phyloP scores from a whole-genome alignment of 257 asterid species.

The Solanum stenotomum region DNA sequence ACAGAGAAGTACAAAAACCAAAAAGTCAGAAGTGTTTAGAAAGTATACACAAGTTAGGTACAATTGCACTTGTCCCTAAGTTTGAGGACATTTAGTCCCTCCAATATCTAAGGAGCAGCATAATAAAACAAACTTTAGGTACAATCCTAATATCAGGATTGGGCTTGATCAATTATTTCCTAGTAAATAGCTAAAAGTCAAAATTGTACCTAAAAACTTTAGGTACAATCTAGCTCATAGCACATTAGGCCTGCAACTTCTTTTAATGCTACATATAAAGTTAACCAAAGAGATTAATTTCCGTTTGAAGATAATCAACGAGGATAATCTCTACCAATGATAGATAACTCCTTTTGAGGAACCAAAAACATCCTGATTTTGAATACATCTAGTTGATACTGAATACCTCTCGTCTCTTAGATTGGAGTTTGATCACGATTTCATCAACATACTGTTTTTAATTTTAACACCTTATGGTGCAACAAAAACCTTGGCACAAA shows the following conservation, averaged over 20 bases:
- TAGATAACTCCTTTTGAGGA: not conserved
- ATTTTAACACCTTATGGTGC: not conserved
- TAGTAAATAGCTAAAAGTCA: too few species aligned
- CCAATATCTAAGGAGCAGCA: not conserved
- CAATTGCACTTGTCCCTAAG: not conserved
- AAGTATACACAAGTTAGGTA: not conserved
- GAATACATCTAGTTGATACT: not conserved
- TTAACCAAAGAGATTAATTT: not conserved
- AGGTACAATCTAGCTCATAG: not conserved
- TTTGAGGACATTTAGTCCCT: not conserved
- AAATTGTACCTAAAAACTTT: too few species aligned
- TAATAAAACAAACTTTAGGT: not conserved
- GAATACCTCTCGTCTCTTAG: not conserved
- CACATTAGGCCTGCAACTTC: not conserved
- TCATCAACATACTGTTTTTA: not conserved
- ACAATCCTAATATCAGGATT: not conserved
- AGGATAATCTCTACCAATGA: not conserved
- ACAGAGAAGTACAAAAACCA: not conserved
- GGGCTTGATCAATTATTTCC: not conserved
- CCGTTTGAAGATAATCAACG: not conserved
- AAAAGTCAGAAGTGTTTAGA: not conserved
- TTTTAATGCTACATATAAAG: not conserved
- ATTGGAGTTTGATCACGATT: not conserved
- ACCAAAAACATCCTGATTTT: not conserved
- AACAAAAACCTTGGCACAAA: not conserved